These are phyloP conservation scores for Syzygium jambos DNA, from an alignment of 345 rosid species.

Conservation along the genomic window DNA sequence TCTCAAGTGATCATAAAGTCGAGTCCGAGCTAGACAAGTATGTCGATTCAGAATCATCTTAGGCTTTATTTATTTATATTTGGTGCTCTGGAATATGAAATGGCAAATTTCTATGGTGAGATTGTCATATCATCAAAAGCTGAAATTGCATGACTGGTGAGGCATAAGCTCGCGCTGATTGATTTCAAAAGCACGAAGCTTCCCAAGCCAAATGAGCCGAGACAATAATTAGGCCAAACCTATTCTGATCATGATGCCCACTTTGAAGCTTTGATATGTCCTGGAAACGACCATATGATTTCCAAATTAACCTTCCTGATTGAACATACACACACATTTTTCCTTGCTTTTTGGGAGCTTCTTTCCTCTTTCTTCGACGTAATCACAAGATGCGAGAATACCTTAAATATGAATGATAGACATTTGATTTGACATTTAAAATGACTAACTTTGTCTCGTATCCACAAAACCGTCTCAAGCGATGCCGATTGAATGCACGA, in stretches of 20 bases:
- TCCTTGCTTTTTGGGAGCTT: not conserved
- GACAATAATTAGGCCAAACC: not conserved
- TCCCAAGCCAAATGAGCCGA: not conserved
- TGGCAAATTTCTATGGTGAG: not conserved
- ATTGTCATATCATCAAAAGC: not conserved
- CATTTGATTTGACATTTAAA: rapidly evolving
- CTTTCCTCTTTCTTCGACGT: not conserved
- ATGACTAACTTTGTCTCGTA: not conserved
- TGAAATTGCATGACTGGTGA: not conserved
- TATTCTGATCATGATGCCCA: not conserved
- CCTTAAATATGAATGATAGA: rapidly evolving
- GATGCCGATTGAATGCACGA: rapidly evolving
- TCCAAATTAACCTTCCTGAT: not conserved
- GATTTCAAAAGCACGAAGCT: not conserved
- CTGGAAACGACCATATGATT: not conserved
- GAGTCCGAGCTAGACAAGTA: not conserved
- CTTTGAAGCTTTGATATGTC: not conserved
- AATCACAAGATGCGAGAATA: not conserved
- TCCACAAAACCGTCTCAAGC: rapidly evolving
- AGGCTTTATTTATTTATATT: not conserved
- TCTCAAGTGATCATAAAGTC: not conserved
- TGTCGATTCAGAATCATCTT: not conserved
- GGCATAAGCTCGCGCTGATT: not conserved
- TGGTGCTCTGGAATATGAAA: not conserved
- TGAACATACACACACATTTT: rapidly evolving